Evolutionary conservation across 179 eudicot species (phyloP).

Genomic region (Heliamphora pulchella): DNA sequence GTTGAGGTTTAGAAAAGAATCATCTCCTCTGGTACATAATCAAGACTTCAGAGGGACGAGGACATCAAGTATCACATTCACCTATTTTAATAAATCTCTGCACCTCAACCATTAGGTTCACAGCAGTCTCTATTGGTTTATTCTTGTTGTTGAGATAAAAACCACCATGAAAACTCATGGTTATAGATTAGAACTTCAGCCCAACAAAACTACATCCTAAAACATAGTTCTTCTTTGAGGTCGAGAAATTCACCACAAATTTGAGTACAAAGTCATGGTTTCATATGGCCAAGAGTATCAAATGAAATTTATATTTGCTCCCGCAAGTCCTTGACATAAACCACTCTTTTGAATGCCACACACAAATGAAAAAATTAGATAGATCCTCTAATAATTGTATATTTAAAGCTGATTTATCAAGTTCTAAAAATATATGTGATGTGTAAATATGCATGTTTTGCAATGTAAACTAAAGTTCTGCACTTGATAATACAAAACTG

Average conservation of each 20-base stretch:
- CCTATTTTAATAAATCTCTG: neutral
- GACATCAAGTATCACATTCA: too few relatives aligned
- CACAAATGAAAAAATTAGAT: neutral
- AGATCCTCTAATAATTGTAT: neutral
- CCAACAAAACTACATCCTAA: neutral
- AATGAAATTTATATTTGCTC: neutral
- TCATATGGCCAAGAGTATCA: neutral
- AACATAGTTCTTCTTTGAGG: neutral
- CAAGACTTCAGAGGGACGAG: too few relatives aligned
- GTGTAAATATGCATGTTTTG: neutral
- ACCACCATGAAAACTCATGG: neutral
- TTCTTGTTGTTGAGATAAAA: neutral
- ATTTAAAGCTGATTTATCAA: neutral
- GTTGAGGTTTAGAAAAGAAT: too few relatives aligned
- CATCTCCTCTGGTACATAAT: too few relatives aligned
- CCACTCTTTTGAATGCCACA: neutral
- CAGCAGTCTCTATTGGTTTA: neutral
- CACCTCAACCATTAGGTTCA: slow-evolving; percentile 7
- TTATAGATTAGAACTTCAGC: neutral
- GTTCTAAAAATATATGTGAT: neutral
- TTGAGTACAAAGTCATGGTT: neutral
- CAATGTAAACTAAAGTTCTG: neutral
- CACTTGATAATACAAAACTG: neutral
- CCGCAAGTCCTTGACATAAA: slow-evolving; percentile 2
- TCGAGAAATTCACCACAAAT: neutral